phyloP scores from a whole-genome alignment of 768 basidiomycete species.

The Tricholoma matsutake region DNA sequence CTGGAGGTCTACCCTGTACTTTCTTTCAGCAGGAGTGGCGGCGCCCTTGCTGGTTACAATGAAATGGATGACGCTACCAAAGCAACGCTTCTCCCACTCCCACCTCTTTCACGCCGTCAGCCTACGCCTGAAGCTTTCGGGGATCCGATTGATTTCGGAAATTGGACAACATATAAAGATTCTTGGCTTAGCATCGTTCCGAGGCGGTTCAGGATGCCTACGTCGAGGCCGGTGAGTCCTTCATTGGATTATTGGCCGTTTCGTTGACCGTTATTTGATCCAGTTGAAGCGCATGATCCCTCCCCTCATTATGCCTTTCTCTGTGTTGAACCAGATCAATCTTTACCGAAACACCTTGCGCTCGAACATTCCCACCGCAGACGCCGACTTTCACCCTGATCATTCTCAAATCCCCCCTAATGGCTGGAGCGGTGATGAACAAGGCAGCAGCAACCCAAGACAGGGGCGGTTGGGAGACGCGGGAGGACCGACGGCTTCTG shows the following conservation, averaged over 20 bases:
- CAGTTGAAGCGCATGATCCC: conserved; percentile 12
- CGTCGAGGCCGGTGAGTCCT: conserved; percentile 1
- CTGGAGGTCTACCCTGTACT: conserved; percentile 12
- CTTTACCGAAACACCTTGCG: conserved; percentile 4
- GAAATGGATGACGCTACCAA: conserved; percentile 3
- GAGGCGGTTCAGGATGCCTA: background rate
- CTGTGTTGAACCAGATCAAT: conserved; percentile 3
- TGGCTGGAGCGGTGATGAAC: background rate
- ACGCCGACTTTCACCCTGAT: background rate
- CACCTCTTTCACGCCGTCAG: conserved; percentile 9
- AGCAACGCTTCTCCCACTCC: conserved; percentile 12
- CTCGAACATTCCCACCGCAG: background rate
- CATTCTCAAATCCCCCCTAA: background rate
- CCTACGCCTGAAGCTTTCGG: background rate
- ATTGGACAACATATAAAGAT: background rate
- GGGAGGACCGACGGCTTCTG: no score
- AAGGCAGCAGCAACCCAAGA: background rate
- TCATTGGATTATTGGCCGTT: conserved; percentile 5
- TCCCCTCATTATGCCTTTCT: conserved; percentile 6
- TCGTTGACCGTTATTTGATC: conserved; percentile 5
- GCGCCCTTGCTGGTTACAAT: conserved; percentile 9
- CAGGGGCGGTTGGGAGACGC: background rate
- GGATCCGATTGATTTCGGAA: background rate
- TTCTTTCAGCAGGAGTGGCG: conserved; percentile 4
- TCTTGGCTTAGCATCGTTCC: background rate